Conservation (phyloP, 495 filamentous ascomycete genomes). For the Penicillium bovifimosum region DNA sequence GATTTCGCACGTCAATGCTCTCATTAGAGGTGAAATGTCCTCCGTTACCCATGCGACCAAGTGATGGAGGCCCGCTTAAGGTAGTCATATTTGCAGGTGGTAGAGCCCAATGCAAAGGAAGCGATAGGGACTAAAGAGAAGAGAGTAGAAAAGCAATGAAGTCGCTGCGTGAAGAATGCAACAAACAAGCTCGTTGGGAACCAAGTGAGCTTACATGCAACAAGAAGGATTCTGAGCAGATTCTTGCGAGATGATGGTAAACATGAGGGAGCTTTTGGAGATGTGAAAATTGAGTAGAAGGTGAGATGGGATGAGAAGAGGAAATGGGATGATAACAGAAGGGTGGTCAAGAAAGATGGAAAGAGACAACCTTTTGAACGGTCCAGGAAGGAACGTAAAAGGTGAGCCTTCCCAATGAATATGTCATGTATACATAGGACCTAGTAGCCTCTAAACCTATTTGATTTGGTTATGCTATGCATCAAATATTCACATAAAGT, state of each 20-base stretch:
- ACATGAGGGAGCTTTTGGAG: slow-evolving; percentile 18
- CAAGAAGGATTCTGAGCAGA: slow-evolving; percentile 11
- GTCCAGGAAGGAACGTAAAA: neutral
- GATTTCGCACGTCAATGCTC: slow-evolving; percentile 11
- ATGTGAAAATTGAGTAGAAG: neutral
- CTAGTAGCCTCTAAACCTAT: no score
- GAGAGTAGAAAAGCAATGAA: neutral
- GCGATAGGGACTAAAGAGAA: neutral
- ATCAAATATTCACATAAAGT: no score
- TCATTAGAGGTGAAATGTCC: slow-evolving; percentile 13
- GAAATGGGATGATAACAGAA: slow-evolving; percentile 5
- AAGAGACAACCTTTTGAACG: neutral
- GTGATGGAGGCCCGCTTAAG: slow-evolving; percentile 19
- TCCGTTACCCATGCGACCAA: slow-evolving; percentile 22
- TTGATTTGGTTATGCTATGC: no score
- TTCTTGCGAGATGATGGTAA: slow-evolving; percentile 5
- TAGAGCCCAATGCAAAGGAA: slow-evolving; percentile 2
- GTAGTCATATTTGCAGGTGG: slow-evolving; percentile 25
- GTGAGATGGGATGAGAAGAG: neutral
- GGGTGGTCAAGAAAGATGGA: neutral
- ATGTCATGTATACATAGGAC: no score
- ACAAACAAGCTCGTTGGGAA: slow-evolving; percentile 17
- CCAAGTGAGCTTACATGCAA: slow-evolving; percentile 27
- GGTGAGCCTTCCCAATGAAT: neutral
- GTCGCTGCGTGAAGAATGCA: slow-evolving; percentile 2